phyloP scores from a whole-genome alignment of 2,329 filamentous ascomycete genomes.

The Xylaria hypoxylon region DNA sequence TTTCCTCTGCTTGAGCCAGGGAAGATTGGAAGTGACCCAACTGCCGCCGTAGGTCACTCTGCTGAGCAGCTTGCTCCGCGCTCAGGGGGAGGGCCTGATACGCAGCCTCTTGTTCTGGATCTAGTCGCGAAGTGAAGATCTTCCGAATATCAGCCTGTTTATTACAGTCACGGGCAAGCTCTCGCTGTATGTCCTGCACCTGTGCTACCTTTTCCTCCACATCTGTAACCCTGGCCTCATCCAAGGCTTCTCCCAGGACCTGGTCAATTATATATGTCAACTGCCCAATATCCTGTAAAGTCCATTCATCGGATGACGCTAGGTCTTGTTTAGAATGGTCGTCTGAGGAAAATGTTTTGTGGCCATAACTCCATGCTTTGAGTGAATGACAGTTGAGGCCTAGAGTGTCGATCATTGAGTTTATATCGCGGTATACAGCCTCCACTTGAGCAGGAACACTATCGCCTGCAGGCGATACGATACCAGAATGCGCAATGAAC shows the following conservation, averaged over 20 bases:
- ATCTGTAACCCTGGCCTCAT: conserved; percentile 75
- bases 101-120: conserved; percentile 74
- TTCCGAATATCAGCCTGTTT: conserved; percentile 84
- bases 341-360: conserved; percentile 66
- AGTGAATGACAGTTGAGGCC: conserved; percentile 83
- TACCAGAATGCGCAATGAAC: conserved; percentile 73
- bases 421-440: conserved; percentile 81
- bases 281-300: conserved; percentile 79
- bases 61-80: conserved; percentile 84
- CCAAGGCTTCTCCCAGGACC: conserved; percentile 72
- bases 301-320: conserved; percentile 75
- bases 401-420: conserved; percentile 93
- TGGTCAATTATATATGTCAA: conserved; percentile 73
- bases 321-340: conserved; percentile 74
- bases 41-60: conserved; percentile 83
- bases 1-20: conserved; percentile 83
- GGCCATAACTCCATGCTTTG: conserved; percentile 73
- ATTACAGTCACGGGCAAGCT: conserved; percentile 76
- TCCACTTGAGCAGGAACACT: conserved; percentile 73
- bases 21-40: conserved; percentile 79
- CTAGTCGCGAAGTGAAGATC: conserved; percentile 75
- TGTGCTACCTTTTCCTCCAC: conserved; percentile 75
- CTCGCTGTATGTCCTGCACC: conserved; percentile 75
- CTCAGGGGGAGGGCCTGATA: conserved; percentile 80
- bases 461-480: conserved; percentile 64